Evolutionary conservation across 2,329 filamentous ascomycete species (phyloP).

Genomic region (Phyllosticta citribraziliensis): DNA sequence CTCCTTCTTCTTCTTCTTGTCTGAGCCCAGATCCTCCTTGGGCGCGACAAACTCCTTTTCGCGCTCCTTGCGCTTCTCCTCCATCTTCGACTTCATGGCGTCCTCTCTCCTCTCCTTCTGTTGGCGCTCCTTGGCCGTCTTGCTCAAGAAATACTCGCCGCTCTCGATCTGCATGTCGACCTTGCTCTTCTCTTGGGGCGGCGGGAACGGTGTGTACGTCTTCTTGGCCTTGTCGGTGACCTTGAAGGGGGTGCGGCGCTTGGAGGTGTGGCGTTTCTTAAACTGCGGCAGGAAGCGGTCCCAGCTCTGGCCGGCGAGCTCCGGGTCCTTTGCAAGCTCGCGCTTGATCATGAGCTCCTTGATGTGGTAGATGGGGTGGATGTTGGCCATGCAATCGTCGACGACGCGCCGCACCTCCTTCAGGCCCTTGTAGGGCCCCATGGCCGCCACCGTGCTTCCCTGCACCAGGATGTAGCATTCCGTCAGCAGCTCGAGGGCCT

Average conservation of each 20-base stretch:
- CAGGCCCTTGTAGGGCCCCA: conserved; percentile 86
- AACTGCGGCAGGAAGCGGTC: conserved; percentile 94
- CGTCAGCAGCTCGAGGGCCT: conserved; percentile 86
- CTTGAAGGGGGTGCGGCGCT: conserved; percentile 70
- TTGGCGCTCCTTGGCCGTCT: conserved; percentile 81
- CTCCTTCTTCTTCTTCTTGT: conserved; percentile 42
- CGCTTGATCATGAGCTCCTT: conserved; percentile 94
- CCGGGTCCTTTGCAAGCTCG: conserved; percentile 81
- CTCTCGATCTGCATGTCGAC: conserved; percentile 95
- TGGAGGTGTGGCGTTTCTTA: conserved; percentile 84
- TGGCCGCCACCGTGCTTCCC: conserved; percentile 85
- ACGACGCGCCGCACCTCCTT: conserved; percentile 86
- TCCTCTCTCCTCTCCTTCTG: conserved; percentile 71
- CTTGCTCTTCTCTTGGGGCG: conserved; percentile 97
- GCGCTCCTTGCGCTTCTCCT: conserved; percentile 75
- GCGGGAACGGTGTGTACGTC: conserved; percentile 93
- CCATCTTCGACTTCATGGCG: conserved; percentile 77
- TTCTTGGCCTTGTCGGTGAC: conserved; percentile 93
- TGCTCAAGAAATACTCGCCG: conserved; percentile 91
- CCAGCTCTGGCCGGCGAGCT: conserved; percentile 82
- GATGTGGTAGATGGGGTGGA: conserved; percentile 84
- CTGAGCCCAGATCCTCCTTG: conserved; percentile 54
- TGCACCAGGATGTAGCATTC: conserved; percentile 90
- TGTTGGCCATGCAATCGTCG: conserved; percentile 93
- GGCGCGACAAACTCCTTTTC: conserved; percentile 82